Evolutionary conservation across 345 rosid genomes (phyloP).

Genomic region (Rhodamnia argentea): DNA sequence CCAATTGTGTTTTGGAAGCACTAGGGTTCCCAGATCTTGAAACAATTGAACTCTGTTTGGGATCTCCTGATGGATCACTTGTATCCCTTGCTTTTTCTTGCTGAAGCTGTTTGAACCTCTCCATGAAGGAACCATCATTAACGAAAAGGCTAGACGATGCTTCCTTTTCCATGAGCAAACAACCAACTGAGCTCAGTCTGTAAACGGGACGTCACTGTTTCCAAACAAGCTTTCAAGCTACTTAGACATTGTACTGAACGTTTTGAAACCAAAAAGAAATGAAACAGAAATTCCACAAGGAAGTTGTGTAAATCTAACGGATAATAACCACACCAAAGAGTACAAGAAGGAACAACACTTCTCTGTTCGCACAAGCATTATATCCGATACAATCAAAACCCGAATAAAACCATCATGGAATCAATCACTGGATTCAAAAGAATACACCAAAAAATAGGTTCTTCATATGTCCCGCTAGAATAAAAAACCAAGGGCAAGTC

Average conservation of each 20-base stretch:
- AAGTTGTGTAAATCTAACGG: background rate
- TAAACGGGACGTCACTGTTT: constrained; percentile 32
- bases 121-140: constrained; percentile 99
- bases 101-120: constrained; percentile 93
- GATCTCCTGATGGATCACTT: constrained; percentile 24
- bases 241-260: constrained; percentile 15
- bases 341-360: background rate
- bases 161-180: constrained; percentile 63
- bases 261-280: background rate
- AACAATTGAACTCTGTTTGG: constrained; percentile 52
- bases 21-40: constrained; percentile 40
- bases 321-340: background rate
- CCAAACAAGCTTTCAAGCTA: constrained; percentile 48
- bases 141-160: constrained; percentile 70
- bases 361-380: background rate
- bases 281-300: background rate
- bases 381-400: no score
- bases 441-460: background rate
- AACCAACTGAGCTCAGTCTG: constrained; percentile 14
- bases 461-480: background rate
- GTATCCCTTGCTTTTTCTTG: constrained; percentile 49
- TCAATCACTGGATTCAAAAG: background rate
- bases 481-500: background rate
- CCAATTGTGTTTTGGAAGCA: constrained; percentile 24
- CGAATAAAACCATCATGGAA: background rate